Percentiles rank a stretch among this genome's conserved stretches.
Conservation (phyloP, 345 rosid genomes). For the Dimocarpus longan region DNA sequence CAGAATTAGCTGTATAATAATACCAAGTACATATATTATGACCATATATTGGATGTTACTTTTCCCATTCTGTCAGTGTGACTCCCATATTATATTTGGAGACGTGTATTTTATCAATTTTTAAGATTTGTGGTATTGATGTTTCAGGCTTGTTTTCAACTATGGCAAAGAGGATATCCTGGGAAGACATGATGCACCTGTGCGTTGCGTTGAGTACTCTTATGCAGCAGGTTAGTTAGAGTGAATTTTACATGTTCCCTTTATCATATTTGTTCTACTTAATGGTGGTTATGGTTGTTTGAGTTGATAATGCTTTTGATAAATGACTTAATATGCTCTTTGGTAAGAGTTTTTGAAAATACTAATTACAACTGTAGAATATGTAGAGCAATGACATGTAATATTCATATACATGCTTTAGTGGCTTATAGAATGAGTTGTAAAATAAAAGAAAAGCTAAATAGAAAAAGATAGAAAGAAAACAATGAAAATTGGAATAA, state of each 20-base stretch:
- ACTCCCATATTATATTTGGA: not conserved
- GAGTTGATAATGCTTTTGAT: not conserved
- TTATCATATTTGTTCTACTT: constrained; percentile 13
- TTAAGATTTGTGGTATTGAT: constrained; percentile 26
- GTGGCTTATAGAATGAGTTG: not conserved
- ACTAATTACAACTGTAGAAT: not conserved
- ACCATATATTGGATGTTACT: not conserved
- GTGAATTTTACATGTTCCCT: not conserved
- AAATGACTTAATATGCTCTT: not conserved
- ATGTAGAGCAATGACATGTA: not conserved
- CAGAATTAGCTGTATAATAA: not conserved
- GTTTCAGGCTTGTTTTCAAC: constrained; percentile 79
- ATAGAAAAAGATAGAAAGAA: too few species aligned
- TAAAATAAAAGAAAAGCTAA: too few species aligned
- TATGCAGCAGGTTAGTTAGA: constrained; percentile 80
- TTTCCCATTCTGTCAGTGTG: not conserved
- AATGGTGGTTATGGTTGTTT: not conserved
- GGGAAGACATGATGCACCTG: constrained; percentile 90
- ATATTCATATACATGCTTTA: not conserved
- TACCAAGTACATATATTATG: not conserved
- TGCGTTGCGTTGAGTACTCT: constrained; percentile 91
- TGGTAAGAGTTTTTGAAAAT: not conserved
- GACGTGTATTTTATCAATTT: not conserved
- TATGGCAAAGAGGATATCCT: constrained; percentile 78
- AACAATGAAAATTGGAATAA: too few species aligned